These are phyloP conservation scores for Candida incommunis DNA, from an alignment of 805 yeast species.

Conservation along the genomic window DNA sequence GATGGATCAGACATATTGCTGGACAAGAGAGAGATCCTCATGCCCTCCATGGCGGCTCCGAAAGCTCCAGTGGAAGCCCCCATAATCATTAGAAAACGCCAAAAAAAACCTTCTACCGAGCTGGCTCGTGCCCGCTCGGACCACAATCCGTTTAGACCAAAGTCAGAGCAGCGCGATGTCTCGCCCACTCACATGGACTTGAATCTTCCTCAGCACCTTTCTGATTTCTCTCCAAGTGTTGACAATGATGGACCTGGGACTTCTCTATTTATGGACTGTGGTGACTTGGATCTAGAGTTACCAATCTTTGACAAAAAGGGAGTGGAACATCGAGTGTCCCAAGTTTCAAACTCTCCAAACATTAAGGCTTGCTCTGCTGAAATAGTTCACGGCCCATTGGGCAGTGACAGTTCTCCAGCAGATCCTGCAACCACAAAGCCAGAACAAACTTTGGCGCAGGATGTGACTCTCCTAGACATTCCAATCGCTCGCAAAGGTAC, in stretches of 20 bases:
- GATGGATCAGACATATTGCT: not conserved
- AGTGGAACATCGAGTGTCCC: not conserved
- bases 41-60: not conserved
- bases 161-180: not conserved
- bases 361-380: not conserved
- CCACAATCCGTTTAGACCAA: not conserved
- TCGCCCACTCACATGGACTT: not conserved
- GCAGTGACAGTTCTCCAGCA: no score
- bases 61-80: not conserved
- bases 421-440: not conserved
- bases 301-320: not conserved
- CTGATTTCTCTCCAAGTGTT: not conserved
- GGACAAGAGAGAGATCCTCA: not conserved
- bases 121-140: not conserved
- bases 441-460: not conserved
- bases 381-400: no score
- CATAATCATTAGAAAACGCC: not conserved
- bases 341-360: not conserved
- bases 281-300: not conserved
- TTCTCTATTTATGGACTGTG: not conserved
- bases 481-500: not conserved
- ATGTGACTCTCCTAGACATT: not conserved
- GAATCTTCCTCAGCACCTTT: not conserved
- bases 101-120: not conserved
- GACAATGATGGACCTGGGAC: not conserved